Conservation (phyloP, 148 eudicot species). For the Rhododendron ovatum region DNA sequence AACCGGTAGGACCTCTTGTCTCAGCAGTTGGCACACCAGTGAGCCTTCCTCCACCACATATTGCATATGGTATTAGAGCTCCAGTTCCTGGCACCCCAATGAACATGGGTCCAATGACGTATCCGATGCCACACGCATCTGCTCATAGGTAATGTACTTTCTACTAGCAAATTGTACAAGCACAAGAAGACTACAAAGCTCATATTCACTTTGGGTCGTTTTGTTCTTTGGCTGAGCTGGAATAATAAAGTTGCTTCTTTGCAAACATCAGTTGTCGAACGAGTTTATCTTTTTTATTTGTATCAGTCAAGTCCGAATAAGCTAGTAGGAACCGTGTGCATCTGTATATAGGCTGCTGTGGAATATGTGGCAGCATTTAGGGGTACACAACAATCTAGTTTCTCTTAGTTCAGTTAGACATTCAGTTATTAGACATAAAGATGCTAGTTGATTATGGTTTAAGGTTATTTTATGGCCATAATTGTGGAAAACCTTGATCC, state of each 20-base stretch:
- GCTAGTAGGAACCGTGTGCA: slow-evolving; percentile 4
- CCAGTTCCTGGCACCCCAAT: slow-evolving; percentile 59
- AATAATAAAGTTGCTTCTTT: slow-evolving; percentile 6
- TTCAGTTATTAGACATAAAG: neutral
- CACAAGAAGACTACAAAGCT: neutral
- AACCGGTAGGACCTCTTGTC: slow-evolving; percentile 42
- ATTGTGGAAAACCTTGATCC: neutral
- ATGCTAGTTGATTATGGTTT: neutral
- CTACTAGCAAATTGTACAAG: slow-evolving; percentile 11
- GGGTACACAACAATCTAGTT: neutral
- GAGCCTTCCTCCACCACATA: slow-evolving; percentile 28
- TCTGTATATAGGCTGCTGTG: slow-evolving; percentile 10
- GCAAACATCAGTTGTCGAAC: neutral
- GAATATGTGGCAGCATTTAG: slow-evolving; percentile 10
- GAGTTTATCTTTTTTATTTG: neutral
- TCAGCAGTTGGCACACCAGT: slow-evolving; percentile 40
- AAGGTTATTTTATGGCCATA: neutral
- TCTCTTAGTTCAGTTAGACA: slow-evolving; percentile 5
- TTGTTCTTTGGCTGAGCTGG: slow-evolving; percentile 5
- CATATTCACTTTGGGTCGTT: neutral
- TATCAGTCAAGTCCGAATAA: slow-evolving; percentile 7
- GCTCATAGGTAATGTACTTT: slow-evolving; percentile 38
- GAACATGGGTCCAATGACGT: slow-evolving; percentile 49
- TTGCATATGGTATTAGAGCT: slow-evolving; percentile 43
- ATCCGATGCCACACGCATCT: slow-evolving; percentile 49